Percentiles rank a stretch among this genome's conserved stretches.
phyloP scores from a whole-genome alignment of 2,329 filamentous ascomycete genomes.

The Sphaceloma murrayae region DNA sequence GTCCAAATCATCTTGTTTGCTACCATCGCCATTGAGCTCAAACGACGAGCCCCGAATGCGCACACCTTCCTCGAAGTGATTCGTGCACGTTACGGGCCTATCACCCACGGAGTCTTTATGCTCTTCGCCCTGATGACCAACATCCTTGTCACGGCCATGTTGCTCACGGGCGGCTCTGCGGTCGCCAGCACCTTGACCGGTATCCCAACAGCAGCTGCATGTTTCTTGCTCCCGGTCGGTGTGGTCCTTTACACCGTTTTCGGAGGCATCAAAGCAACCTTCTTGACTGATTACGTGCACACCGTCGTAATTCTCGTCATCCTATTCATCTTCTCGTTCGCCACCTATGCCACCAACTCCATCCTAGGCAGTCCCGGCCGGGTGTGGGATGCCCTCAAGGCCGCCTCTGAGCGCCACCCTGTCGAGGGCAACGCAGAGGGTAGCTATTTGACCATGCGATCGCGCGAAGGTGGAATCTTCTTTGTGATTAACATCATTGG shows the following conservation, averaged over 20 bases:
- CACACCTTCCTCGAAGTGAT: constrained; percentile 71
- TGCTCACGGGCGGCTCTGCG: constrained; percentile 73
- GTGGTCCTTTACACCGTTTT: constrained; percentile 70
- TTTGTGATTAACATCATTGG: constrained; percentile 75
- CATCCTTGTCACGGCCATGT: constrained; percentile 79
- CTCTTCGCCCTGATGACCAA: constrained; percentile 68
- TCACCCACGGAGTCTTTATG: constrained; percentile 69
- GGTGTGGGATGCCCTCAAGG: constrained; percentile 68
- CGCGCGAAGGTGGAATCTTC: constrained; percentile 72
- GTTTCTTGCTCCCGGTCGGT: constrained; percentile 71
- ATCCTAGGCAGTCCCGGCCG: constrained; percentile 63
- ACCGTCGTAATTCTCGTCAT: constrained; percentile 78
- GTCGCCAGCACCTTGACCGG: constrained; percentile 64
- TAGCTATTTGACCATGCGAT: constrained; percentile 79
- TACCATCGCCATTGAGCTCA: constrained; percentile 81
- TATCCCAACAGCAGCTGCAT: constrained; percentile 68
- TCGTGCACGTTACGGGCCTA: constrained; percentile 64
- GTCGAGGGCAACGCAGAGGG: constrained; percentile 71
- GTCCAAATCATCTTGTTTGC: constrained; percentile 86
- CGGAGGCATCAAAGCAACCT: constrained; percentile 75
- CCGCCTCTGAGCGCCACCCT: constrained; percentile 59
- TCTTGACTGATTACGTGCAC: constrained; percentile 78
- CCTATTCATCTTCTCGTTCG: constrained; percentile 76
- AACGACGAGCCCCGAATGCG: constrained; percentile 76
- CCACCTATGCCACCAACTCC: constrained; percentile 64